Conservation (phyloP, 805 yeast genomes). For the Spathaspora hagerdaliae region DNA sequence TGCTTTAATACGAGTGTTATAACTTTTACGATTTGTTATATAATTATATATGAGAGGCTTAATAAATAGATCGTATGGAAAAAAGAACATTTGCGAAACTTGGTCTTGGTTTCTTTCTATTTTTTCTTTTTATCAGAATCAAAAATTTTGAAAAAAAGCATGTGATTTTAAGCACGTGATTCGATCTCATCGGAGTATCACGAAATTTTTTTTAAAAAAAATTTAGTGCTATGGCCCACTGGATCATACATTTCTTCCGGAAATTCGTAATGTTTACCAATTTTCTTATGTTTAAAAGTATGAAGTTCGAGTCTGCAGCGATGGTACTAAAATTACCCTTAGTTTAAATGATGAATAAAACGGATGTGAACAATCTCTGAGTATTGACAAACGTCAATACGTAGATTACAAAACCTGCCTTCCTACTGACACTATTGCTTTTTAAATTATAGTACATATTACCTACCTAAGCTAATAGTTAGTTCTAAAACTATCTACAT, state of each 20-base stretch:
- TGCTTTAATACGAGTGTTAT: too few relatives aligned
- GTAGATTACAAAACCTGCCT: constrained; percentile 48
- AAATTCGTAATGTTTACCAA: background rate
- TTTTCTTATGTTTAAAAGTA: constrained; percentile 2
- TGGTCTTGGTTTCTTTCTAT: too few relatives aligned
- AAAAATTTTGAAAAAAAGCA: too few relatives aligned
- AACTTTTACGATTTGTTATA: too few relatives aligned
- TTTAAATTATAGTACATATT: too few relatives aligned
- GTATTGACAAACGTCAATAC: constrained; percentile 35
- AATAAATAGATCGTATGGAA: too few relatives aligned
- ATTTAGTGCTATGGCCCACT: background rate
- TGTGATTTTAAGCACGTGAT: background rate
- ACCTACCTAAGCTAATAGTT: too few relatives aligned
- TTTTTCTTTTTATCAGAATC: too few relatives aligned
- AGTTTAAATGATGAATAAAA: constrained; percentile 36
- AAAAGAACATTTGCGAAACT: too few relatives aligned
- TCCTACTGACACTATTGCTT: constrained; percentile 36
- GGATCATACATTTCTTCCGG: background rate
- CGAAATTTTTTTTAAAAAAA: background rate
- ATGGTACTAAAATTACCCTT: constrained; percentile 5
- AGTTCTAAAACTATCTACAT: too few relatives aligned
- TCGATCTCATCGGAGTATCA: background rate
- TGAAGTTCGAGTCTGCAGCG: constrained; percentile 15
- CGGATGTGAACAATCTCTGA: constrained; percentile 52
- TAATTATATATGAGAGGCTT: too few relatives aligned